These are phyloP conservation scores for Phellinidium pouzarii DNA, from an alignment of 1,284 basidiomycete species.

Conservation along the genomic window DNA sequence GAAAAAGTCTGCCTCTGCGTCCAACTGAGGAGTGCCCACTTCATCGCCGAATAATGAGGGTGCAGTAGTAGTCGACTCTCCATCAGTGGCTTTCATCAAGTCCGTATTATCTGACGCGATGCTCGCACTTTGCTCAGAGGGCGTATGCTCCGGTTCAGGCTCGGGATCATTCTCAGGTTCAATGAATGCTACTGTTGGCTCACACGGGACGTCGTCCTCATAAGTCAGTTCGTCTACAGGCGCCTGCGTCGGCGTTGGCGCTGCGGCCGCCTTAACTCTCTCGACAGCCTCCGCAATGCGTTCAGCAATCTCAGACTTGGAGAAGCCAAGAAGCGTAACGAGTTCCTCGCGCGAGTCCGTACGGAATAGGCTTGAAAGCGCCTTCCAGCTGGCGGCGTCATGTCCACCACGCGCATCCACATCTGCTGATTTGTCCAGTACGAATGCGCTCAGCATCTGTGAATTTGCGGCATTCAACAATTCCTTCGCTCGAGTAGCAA, in stretches of 20 bases:
- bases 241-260: conserved; percentile 24
- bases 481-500: conserved; percentile 74
- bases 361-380: conserved; percentile 82
- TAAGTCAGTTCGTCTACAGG: conserved; percentile 18
- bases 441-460: conserved; percentile 57
- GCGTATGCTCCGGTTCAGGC: conserved; percentile 48
- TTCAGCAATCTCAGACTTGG: conserved; percentile 77
- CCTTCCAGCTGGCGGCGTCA: conserved; percentile 76
- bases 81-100: conserved; percentile 52
- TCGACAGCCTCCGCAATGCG: conserved; percentile 81
- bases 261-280: conserved; percentile 48
- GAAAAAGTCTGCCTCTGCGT: conserved; percentile 84
- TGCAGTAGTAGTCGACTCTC: conserved; percentile 67
- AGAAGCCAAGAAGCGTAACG: conserved; percentile 88
- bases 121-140: conserved; percentile 65
- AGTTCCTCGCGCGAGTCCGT: conserved; percentile 88
- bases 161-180: conserved; percentile 51
- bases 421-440: conserved; percentile 47
- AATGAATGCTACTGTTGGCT: conserved; percentile 72
- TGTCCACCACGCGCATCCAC: conserved; percentile 31
- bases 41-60: conserved; percentile 90
- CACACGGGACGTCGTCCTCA: conserved; percentile 43
- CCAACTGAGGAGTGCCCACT: conserved; percentile 53
- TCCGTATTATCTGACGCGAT: conserved; percentile 60
- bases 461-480: conserved; percentile 66